Evolutionary conservation across 139 green algal genomes (phyloP).

Genomic region (Closterium sp.): DNA sequence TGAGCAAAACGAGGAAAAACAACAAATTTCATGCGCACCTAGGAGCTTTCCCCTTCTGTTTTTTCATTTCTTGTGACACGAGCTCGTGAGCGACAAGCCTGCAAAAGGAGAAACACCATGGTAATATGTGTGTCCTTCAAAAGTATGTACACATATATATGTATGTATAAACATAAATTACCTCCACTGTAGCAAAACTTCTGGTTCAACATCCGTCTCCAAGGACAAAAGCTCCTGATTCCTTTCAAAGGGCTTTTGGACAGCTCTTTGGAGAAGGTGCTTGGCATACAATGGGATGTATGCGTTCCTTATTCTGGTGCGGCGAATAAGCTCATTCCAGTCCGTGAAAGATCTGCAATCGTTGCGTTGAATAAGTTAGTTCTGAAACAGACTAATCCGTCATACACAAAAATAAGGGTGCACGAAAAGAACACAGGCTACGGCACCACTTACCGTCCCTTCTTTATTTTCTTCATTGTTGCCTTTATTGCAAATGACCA

Average conservation of each 20-base stretch:
- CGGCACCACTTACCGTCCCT: background rate
- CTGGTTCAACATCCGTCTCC: background rate
- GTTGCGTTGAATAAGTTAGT: background rate
- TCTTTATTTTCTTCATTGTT: background rate
- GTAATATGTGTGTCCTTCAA: background rate
- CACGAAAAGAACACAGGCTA: background rate
- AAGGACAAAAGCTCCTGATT: background rate
- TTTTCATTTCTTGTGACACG: background rate
- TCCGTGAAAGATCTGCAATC: background rate
- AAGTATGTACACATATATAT: too few relatives aligned
- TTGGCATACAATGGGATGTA: background rate
- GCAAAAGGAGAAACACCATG: background rate
- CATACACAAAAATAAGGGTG: too few relatives aligned
- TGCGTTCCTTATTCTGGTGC: background rate
- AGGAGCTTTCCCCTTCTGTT: background rate
- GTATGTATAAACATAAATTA: background rate
- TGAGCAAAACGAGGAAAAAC: background rate
- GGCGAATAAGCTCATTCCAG: background rate
- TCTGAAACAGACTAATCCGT: too few relatives aligned
- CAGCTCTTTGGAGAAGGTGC: background rate
- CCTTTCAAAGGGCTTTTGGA: background rate
- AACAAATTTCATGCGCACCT: background rate
- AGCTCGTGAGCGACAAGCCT: background rate
- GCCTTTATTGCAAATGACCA: background rate
- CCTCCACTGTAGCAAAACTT: background rate